These are phyloP conservation scores for Epichloe aotearoae DNA, from an alignment of 2,329 filamentous ascomycete species.

Conservation along the genomic window DNA sequence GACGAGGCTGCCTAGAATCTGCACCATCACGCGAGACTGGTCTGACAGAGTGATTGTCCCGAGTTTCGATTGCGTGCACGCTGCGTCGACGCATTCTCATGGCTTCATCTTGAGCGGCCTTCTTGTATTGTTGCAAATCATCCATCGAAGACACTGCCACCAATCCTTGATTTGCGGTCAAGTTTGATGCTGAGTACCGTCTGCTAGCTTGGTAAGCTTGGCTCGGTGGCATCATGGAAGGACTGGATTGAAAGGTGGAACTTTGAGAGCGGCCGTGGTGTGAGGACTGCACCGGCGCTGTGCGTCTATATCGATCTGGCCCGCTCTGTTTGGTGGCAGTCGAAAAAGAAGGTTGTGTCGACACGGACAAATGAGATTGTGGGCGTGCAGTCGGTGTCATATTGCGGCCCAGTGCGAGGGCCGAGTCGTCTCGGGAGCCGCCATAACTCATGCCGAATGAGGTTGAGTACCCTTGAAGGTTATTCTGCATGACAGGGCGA, in stretches of 20 bases:
- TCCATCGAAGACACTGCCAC: conserved; percentile 43
- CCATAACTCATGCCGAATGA: conserved; percentile 22
- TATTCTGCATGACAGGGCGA: conserved; percentile 16
- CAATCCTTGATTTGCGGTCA: conserved; percentile 32
- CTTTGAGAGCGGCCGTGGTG: conserved; percentile 26
- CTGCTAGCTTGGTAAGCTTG: conserved; percentile 9
- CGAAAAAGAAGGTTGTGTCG: conserved; percentile 35
- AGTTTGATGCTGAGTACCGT: conserved; percentile 24
- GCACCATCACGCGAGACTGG: conserved; percentile 10
- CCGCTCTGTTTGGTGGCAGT: conserved; percentile 32
- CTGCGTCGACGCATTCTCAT: conserved; percentile 74
- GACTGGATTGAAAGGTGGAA: conserved; percentile 19
- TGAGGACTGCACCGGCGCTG: conserved; percentile 26
- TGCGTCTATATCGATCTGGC: conserved; percentile 69
- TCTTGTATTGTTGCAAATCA: conserved; percentile 52
- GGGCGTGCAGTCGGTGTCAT: conserved; percentile 27
- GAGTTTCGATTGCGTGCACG: conserved; percentile 49
- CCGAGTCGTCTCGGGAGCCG: conserved; percentile 40
- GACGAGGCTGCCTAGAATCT: conserved; percentile 23
- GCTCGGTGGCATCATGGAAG: conserved; percentile 15
- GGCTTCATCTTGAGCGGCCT: conserved; percentile 47
- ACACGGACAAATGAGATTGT: conserved; percentile 28
- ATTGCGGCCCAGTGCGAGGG: conserved; percentile 29
- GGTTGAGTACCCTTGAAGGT: conserved; percentile 26
- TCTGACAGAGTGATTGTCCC: conserved; percentile 11